Evolutionary conservation across 1,139 yeast species (phyloP), one percentile per base, ranked within the genome.

Genomic region (Kodamaea derodonti): DNA sequence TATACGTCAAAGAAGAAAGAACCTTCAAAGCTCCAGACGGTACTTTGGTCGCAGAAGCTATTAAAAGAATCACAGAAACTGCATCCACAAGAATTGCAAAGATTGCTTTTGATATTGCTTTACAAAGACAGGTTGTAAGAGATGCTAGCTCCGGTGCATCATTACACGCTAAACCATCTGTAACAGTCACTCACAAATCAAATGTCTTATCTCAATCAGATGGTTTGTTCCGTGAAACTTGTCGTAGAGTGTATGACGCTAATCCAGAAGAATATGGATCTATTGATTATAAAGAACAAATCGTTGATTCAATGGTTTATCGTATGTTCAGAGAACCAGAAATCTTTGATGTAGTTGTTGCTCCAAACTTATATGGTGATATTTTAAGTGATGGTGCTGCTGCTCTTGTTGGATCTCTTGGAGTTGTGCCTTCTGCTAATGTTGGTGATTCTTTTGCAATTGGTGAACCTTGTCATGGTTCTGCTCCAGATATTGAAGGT

Each of bases 381-480:
- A 88, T 92, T 50, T 72, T 94, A 51, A 84, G 95, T 49, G 98
- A 92, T 58, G 98, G 98, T 63, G 98, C 98, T 38, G 98, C 98
- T 51, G 98, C 98, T 18, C 76, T 92, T 42, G 98, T 92, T 30
- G 98, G 98, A 34, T 92, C 98, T 22, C 77, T 92, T 46, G 98
- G 98, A 57, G 95, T 92, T 40, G 97, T 94, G 41, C 98, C 98
- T 51, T 84, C 95, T 38, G 97, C 97, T 46, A 92, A 92, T 56
- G 98, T 92, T 38, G 98, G 98, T 54, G 96, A 88, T 56, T 68
- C 73, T 59, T 92, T 92, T 56, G 97, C 95, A 45, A 88, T 92
- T 59, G 98, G 98, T 60, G 98, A 92, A 67, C 98, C 98, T 55
- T 90, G 97, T 61, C 98, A 92, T 65, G 98, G 98, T 42, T 85